Percentiles rank a stretch among this genome's conserved stretches.
Evolutionary conservation across 257 asterid species (phyloP).

Genomic region (Handroanthus guayacan): DNA sequence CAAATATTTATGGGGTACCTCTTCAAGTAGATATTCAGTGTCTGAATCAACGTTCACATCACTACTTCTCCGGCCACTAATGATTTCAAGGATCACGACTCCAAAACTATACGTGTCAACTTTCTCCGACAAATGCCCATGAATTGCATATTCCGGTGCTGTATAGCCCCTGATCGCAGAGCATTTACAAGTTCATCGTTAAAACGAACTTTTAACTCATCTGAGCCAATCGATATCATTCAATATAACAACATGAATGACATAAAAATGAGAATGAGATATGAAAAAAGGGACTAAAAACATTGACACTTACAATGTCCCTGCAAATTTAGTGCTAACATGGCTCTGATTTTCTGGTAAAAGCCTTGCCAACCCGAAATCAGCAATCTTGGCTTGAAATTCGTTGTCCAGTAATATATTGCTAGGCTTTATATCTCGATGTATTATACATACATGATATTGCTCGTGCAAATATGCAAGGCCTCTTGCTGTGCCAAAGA

Average conservation of each 20-base stretch:
- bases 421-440: slow-evolving; percentile 81
- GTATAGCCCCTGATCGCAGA: slow-evolving; percentile 70
- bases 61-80: slow-evolving; percentile 73
- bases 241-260: neutral
- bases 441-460: slow-evolving; percentile 74
- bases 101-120: slow-evolving; percentile 89
- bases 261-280: neutral
- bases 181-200: neutral
- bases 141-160: slow-evolving; percentile 85
- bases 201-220: neutral
- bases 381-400: slow-evolving; percentile 75
- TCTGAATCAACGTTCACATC: slow-evolving; percentile 56
- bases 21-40: slow-evolving; percentile 72
- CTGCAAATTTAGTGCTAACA: slow-evolving; percentile 88
- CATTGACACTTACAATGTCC: slow-evolving; percentile 68
- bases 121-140: slow-evolving; percentile 85
- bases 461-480: slow-evolving; percentile 82
- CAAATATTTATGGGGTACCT: slow-evolving; percentile 41
- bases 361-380: slow-evolving; percentile 84
- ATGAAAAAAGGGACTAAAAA: neutral
- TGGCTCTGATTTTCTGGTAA: slow-evolving; percentile 79
- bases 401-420: slow-evolving; percentile 70
- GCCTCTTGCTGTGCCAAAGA: slow-evolving; percentile 79
- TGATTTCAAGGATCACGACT: slow-evolving; percentile 67
- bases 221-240: too few species aligned